Percentiles rank a stretch among this genome's conserved stretches.
Conservation (phyloP, 1,284 basidiomycete genomes). For the Sanguinoderma infundibulare region DNA sequence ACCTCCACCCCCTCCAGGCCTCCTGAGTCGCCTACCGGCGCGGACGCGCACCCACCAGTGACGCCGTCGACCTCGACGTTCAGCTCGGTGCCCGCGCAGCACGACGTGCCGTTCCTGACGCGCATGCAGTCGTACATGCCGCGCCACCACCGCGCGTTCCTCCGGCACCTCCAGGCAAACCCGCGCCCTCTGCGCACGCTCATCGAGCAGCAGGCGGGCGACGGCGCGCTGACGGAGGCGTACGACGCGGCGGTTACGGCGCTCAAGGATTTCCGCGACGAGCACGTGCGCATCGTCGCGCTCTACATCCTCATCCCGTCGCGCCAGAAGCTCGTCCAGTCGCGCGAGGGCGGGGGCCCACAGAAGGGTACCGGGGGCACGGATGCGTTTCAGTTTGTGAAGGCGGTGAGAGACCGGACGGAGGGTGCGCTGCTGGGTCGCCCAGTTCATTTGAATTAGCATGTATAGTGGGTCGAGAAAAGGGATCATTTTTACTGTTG, state of each 20-base stretch:
- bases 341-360: conserved; percentile 19
- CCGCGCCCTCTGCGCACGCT: conserved; percentile 62
- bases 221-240: conserved; percentile 51
- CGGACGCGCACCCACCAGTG: background rate
- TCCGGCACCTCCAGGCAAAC: conserved; percentile 76
- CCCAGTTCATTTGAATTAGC: too few relatives aligned
- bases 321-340: conserved; percentile 33
- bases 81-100: conserved; percentile 31
- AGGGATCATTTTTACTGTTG: too few relatives aligned
- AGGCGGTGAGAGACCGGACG: conserved; percentile 80
- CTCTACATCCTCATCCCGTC: conserved; percentile 84
- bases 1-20: background rate
- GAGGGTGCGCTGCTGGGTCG: conserved; percentile 42
- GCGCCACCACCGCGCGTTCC: conserved; percentile 86
- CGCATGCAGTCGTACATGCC: conserved; percentile 94
- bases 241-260: conserved; percentile 79
- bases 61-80: conserved; percentile 17
- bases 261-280: conserved; percentile 84
- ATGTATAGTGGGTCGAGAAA: background rate
- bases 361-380: conserved; percentile 89
- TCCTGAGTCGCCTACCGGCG: too few relatives aligned
- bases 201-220: conserved; percentile 42
- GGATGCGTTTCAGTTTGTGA: conserved; percentile 80
- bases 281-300: conserved; percentile 87
- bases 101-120: conserved; percentile 64